A percentile compares a stretch with the other conserved stretches of the same genome.
Conservation (phyloP, 2,329 filamentous ascomycete species). For the Aspergillus sergii region DNA sequence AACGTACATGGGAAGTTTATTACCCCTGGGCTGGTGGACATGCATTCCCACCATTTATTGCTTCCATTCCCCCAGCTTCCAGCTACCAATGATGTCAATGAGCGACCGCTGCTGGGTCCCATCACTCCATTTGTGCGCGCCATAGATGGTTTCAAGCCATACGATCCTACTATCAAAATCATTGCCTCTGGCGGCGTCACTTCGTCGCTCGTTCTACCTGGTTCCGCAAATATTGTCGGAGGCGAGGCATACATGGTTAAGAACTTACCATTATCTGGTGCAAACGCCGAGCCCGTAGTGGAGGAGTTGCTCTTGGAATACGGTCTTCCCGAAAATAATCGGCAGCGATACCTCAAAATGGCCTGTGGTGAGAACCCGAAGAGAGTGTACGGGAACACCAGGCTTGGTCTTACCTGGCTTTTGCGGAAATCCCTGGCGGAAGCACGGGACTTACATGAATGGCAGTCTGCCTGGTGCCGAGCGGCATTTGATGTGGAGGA, state of each 20-base stretch:
- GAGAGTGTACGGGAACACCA: constrained; percentile 61
- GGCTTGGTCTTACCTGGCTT: constrained; percentile 70
- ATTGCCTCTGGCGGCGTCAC: constrained; percentile 76
- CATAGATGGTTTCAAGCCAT: constrained; percentile 65
- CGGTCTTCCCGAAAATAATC: constrained; percentile 53
- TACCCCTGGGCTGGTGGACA: constrained; percentile 70
- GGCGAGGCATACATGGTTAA: constrained; percentile 72
- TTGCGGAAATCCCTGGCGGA: constrained; percentile 68
- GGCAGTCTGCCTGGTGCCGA: constrained; percentile 1
- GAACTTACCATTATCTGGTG: constrained; percentile 59
- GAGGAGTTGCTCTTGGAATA: constrained; percentile 67
- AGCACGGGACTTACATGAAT: constrained; percentile 20
- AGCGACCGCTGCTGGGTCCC: constrained; percentile 54
- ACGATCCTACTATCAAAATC: constrained; percentile 66
- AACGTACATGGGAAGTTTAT: constrained; percentile 33
- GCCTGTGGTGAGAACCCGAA: constrained; percentile 73
- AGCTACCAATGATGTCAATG: constrained; percentile 64
- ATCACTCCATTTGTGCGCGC: constrained; percentile 69
- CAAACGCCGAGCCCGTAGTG: constrained; percentile 63
- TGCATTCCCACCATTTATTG: constrained; percentile 70
- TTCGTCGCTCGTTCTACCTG: constrained; percentile 67
- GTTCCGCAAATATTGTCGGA: constrained; percentile 72
- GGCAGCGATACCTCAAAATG: constrained; percentile 76
- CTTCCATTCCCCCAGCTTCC: constrained; percentile 57
- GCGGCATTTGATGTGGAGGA: neutral